Conservation (phyloP, 495 filamentous ascomycete species). For the Hypoxylon trugodes region DNA sequence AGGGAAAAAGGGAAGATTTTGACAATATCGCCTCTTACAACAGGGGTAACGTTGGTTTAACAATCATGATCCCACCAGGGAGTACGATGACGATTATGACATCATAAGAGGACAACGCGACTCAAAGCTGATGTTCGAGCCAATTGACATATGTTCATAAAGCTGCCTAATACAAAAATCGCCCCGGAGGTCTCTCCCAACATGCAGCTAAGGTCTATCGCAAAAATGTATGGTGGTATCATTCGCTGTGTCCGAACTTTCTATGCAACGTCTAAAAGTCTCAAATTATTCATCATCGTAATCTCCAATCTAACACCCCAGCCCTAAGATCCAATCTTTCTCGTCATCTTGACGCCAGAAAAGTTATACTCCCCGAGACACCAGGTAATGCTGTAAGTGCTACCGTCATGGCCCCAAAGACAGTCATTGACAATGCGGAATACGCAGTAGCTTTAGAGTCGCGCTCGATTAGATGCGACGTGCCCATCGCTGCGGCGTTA, state of each 20-base stretch:
- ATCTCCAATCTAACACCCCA: neutral
- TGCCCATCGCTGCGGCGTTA: conserved; percentile 62
- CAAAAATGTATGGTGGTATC: conserved; percentile 23
- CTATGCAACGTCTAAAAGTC: conserved; percentile 15
- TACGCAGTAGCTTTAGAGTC: conserved; percentile 57
- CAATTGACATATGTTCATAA: conserved; percentile 16
- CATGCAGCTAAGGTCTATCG: conserved; percentile 1
- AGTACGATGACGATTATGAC: conserved; percentile 9
- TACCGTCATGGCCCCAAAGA: conserved; percentile 58
- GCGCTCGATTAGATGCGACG: conserved; percentile 56
- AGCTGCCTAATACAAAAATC: neutral
- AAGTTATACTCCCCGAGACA: conserved; percentile 17
- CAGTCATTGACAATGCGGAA: conserved; percentile 58
- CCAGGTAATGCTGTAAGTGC: conserved; percentile 48
- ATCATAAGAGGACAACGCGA: neutral
- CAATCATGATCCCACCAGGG: conserved; percentile 17
- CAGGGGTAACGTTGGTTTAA: neutral
- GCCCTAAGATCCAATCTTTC: neutral
- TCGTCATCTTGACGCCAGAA: conserved; percentile 15
- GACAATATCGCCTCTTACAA: neutral
- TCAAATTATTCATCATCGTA: conserved; percentile 20
- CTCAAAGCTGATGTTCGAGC: neutral
- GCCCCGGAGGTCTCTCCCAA: neutral
- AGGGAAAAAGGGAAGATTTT: conserved; percentile 1
- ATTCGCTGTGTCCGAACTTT: conserved; percentile 28